Percentiles rank a stretch among this genome's conserved stretches.
phyloP scores from a whole-genome alignment of 352 stramenopile genomes.

The Detonula confervacea region DNA sequence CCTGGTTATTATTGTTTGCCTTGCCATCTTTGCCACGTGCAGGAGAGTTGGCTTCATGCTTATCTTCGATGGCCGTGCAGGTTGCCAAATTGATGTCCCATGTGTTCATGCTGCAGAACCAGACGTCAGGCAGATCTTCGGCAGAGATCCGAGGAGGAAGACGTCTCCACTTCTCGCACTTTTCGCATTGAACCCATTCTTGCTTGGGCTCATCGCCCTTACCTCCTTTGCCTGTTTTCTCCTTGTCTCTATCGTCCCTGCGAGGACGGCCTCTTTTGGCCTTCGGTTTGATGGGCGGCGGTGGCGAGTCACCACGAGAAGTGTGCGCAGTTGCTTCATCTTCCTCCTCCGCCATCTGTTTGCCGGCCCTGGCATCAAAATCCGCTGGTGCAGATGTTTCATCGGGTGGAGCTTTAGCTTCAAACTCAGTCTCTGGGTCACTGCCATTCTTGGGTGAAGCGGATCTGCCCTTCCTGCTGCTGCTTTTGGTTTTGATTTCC shows the following conservation, averaged over 20 bases:
- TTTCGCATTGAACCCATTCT: slow-evolving; percentile 85
- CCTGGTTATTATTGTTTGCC: background rate
- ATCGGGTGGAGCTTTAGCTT: background rate
- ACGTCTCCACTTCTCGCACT: slow-evolving; percentile 81
- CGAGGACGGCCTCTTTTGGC: slow-evolving; percentile 34
- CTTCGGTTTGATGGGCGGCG: slow-evolving; percentile 15
- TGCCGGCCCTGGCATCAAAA: slow-evolving; percentile 10
- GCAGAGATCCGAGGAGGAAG: slow-evolving; percentile 73
- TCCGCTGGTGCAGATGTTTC: slow-evolving; percentile 19
- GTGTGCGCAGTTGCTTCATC: slow-evolving; percentile 2
- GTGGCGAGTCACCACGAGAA: slow-evolving; percentile 10
- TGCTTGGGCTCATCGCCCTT: slow-evolving; percentile 57
- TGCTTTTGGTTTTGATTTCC: no score
- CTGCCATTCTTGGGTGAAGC: slow-evolving; percentile 22
- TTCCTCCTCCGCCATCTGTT: slow-evolving; percentile 20
- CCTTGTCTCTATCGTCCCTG: slow-evolving; percentile 36
- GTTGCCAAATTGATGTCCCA: slow-evolving; percentile 78
- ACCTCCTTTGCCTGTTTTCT: slow-evolving; percentile 4
- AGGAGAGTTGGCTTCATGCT: slow-evolving; percentile 54
- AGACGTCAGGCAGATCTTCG: slow-evolving; percentile 75
- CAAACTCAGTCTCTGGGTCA: slow-evolving; percentile 28
- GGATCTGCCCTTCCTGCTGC: slow-evolving; percentile 19
- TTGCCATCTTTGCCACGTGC: background rate
- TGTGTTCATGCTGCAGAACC: slow-evolving; percentile 84
- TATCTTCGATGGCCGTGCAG: slow-evolving; percentile 78